These are phyloP conservation scores for Tribonema minus DNA, from an alignment of 108 stramenopile genomes.

Conservation along the genomic window DNA sequence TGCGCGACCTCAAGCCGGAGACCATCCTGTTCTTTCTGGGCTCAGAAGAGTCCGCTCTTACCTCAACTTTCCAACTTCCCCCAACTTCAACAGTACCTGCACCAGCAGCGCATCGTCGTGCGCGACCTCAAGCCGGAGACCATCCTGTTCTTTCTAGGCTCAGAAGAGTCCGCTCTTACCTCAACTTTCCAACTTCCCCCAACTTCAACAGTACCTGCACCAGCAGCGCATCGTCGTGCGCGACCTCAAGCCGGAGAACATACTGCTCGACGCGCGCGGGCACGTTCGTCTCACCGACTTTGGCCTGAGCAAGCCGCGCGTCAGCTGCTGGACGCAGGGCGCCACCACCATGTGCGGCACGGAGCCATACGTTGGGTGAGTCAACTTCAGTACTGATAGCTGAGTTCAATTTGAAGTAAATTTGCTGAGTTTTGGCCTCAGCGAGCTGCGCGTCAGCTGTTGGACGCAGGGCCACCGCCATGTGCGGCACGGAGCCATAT, in stretches of 20 bases:
- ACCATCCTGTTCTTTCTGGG: constrained; percentile 53
- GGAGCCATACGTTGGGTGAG: constrained; percentile 1
- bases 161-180: too few relatives aligned
- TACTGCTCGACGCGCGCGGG: constrained; percentile 53
- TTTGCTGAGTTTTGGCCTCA: constrained; percentile 62
- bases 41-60: too few relatives aligned
- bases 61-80: too few relatives aligned
- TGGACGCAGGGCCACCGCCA: constrained; percentile 25
- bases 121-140: constrained; percentile 55
- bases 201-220: constrained; percentile 47
- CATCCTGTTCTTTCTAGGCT: too few relatives aligned
- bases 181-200: too few relatives aligned
- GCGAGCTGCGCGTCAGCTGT: constrained; percentile 47
- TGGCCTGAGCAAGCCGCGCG: constrained; percentile 56
- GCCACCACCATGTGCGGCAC: constrained; percentile 55
- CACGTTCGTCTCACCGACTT: constrained; percentile 61
- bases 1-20: constrained; percentile 52
- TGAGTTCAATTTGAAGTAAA: too few relatives aligned
- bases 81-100: constrained; percentile 42
- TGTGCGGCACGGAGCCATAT: constrained; percentile 44
- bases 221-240: constrained; percentile 42
- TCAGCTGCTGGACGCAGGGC: constrained; percentile 3
- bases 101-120: constrained; percentile 44
- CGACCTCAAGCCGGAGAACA: constrained; percentile 54
- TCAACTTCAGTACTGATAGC: too few relatives aligned